Base-by-base conservation (phyloP, 768 basidiomycete species). In the Xerocomellus intermedius region DNA sequence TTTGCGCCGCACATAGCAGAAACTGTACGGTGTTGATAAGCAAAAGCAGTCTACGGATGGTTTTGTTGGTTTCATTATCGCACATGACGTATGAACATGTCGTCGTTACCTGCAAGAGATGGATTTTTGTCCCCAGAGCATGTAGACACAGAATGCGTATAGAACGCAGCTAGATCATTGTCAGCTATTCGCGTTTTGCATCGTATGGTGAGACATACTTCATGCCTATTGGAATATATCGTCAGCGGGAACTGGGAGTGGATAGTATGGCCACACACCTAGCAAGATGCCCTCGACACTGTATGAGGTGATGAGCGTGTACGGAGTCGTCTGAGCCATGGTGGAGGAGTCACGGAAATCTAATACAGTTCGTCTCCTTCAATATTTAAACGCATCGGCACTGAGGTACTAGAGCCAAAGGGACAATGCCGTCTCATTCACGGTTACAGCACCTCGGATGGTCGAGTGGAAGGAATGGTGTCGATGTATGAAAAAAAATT, bases 1-100 rank as follows among this genome's bases (percentile, higher is more conserved):
- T 8, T 22, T 58, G 64, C 5, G 42, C 19, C 14, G 17, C 35
- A 38, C 58, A 63, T 8, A 69, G 35, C 22, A 60, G 46, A 45
- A 66, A 69, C n/a, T 61, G 55, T 8, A 50, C 4, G 8, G 58
- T 50, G 52, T 50, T 57, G 17, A 54, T 42, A 7, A 64, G 13
- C 2, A 66, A 46, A 30, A 69, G 50, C 3, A 49, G 3, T 30
- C 62, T 63, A 19, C 2, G 4, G 16, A 41, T 21, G 2, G 6
- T 2, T 13, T 32, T 9, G 35, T 57, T 12, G 3, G 28, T 5
- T 10, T 43, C 35, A 16, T 32, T 30, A 8, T 46, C 24, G 13
- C 43, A 17, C 5, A 33, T 10, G 21, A 35, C 3, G 17, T 2
- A 9, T 16, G 6, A 33, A 32, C 8, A 35, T 36, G 28, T 43